Base-by-base conservation (phyloP, 2,329 filamentous ascomycete species). In the Nothophaeocryptopus gaeumannii region DNA sequence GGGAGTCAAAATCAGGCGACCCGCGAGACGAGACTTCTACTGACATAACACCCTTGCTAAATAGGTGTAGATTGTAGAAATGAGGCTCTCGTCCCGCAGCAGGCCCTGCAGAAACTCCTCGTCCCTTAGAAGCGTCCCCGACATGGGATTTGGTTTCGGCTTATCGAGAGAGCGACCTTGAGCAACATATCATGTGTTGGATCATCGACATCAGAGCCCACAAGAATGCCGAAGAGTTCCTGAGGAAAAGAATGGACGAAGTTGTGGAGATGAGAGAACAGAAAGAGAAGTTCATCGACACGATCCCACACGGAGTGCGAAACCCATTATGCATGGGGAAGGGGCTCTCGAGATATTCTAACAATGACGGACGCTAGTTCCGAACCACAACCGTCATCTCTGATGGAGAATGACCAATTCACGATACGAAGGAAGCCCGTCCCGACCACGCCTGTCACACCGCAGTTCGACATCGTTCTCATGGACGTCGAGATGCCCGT, bases 161-260 rank as follows among this genome's bases (percentile, higher is more conserved):
- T 8, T 54, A 54, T 14, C 30, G 43, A 14, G 56, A 54, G 29
- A 32, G 12, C 13, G 55, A 58, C n/a, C 30, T 40, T n/a, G 51
- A 50, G 15, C 45, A 52, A 29, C 38, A 54, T 42, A 58, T 47
- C 2, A 56, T 56, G 53, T 49, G 41, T 29, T 58, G 56, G 56
- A 51, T 74, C 37, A 72, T 70, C 1, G 72, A 75, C 16, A 74
- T 75, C 13, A 74, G 71, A 0, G 67, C 72, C n/a, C 63, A 73
- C 4, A 74, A 74, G 36, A 74, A 70, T 66, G 72, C 70, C 0
- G 67, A 75, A 20, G 67, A 67, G 0, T 48, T 74, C 1, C 68
- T 74, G 39, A 64, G 66, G 11, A 62, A 62, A 10, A 63, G 70
- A 5, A 58, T 71, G 45, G 62, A 60, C 8, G 70, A 73, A 51